A percentile compares a stretch with the other conserved stretches of the same genome.
Conservation (phyloP, 805 yeast species). For the Cyberlindnera maritima region DNA sequence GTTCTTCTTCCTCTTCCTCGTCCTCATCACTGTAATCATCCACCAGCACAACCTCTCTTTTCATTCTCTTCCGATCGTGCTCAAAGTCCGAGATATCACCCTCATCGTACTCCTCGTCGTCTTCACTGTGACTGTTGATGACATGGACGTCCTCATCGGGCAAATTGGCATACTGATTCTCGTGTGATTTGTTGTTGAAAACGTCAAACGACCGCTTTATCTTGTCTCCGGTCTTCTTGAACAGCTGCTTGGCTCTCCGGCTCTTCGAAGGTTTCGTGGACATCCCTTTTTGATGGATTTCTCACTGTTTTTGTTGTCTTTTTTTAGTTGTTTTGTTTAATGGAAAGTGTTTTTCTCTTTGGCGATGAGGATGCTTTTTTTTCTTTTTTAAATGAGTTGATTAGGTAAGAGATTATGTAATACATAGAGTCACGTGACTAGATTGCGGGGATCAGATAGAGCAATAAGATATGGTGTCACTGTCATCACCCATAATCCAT, state of each 20-base stretch:
- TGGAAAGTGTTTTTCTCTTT: too few species aligned
- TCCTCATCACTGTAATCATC: constrained; percentile 11
- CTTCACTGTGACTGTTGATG: constrained; percentile 1
- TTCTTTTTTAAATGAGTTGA: too few species aligned
- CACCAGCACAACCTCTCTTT: constrained; percentile 8
- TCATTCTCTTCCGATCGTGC: background rate
- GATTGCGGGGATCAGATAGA: too few species aligned
- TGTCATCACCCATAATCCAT: too few species aligned
- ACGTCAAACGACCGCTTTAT: constrained; percentile 21
- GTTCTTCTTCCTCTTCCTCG: background rate
- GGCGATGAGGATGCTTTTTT: too few species aligned
- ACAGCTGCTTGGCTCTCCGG: constrained; percentile 11
- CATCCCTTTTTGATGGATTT: background rate
- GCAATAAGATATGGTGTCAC: too few species aligned
- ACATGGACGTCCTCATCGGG: constrained; percentile 8
- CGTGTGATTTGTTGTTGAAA: constrained; percentile 25
- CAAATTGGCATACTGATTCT: constrained; percentile 22
- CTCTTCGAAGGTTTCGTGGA: constrained; percentile 4
- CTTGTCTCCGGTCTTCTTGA: constrained; percentile 15
- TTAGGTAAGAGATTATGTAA: too few species aligned
- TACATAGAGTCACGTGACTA: too few species aligned
- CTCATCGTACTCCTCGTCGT: background rate
- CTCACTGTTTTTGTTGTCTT: too few species aligned
- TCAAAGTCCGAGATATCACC: too few species aligned
- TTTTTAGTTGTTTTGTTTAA: too few species aligned